Evolutionary conservation across 768 basidiomycete genomes (phyloP).

Genomic region (Rhizopogon vesiculosus): DNA sequence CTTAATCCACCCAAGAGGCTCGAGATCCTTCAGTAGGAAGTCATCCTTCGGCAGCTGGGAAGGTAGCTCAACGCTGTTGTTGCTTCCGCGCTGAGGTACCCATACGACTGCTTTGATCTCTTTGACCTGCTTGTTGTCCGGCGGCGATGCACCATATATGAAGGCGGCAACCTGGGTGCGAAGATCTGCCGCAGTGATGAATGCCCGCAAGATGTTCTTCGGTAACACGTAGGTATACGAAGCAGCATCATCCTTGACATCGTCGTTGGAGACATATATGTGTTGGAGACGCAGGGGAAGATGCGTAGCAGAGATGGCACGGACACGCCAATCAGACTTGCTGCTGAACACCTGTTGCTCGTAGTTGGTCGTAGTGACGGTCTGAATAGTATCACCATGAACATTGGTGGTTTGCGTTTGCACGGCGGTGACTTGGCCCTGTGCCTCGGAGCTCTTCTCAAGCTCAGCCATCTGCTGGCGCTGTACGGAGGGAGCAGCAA

Average conservation of each 20-base stretch:
- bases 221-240: slow-evolving; percentile 95
- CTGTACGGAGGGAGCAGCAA: slow-evolving; percentile 91
- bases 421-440: slow-evolving; percentile 90
- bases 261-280: slow-evolving; percentile 98
- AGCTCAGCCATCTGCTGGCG: slow-evolving; percentile 99
- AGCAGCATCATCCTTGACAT: slow-evolving; percentile 96
- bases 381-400: slow-evolving; percentile 94
- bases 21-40: slow-evolving; percentile 90
- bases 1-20: slow-evolving; percentile 95
- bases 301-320: slow-evolving; percentile 96
- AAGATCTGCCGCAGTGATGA: slow-evolving; percentile 89
- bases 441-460: slow-evolving; percentile 94
- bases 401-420: slow-evolving; percentile 98
- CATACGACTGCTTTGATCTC: slow-evolving; percentile 98
- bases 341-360: slow-evolving; percentile 98
- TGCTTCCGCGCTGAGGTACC: slow-evolving; percentile 96
- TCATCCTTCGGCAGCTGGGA: slow-evolving; percentile 89
- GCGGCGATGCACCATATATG: slow-evolving; percentile 88
- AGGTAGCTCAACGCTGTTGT: slow-evolving; percentile 91
- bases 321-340: slow-evolving; percentile 99
- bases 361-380: slow-evolving; percentile 88
- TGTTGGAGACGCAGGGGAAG: slow-evolving; percentile 94
- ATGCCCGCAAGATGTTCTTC: slow-evolving; percentile 93
- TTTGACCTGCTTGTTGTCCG: slow-evolving; percentile 97
- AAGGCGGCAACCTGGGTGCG: slow-evolving; percentile 95